Percentiles rank a stretch among this genome's conserved stretches.
Conservation (phyloP, 2,329 filamentous ascomycete genomes). For the Trichocomaceae sp. region DNA sequence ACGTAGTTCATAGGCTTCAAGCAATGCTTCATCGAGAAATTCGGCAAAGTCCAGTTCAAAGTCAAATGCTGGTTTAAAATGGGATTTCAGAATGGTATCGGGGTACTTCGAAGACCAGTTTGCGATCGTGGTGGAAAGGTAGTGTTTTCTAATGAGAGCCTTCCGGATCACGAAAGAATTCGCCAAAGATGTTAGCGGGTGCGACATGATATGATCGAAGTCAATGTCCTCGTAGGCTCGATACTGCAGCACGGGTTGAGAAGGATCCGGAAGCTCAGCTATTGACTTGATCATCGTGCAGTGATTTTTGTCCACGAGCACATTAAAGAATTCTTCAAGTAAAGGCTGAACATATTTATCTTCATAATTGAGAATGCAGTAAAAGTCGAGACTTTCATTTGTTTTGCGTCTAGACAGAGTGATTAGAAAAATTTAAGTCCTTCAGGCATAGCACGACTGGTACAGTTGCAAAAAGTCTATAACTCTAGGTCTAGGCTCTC, state of each 20-base stretch:
- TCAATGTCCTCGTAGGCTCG: conserved; percentile 80
- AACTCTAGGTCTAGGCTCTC: conserved; percentile 12
- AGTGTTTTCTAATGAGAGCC: conserved; percentile 93
- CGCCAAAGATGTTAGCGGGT: conserved; percentile 58
- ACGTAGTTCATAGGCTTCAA: conserved; percentile 81
- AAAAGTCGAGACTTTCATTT: conserved; percentile 42
- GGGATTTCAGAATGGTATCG: conserved; percentile 56
- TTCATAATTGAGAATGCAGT: conserved; percentile 75
- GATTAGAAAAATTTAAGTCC: conserved; percentile 6
- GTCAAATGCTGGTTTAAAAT: conserved; percentile 71
- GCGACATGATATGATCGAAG: conserved; percentile 64
- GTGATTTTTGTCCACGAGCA: conserved; percentile 50
- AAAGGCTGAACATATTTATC: conserved; percentile 85
- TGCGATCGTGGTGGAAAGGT: conserved; percentile 73
- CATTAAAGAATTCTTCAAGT: conserved; percentile 64
- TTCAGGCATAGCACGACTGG: conserved; percentile 1
- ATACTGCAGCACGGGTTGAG: conserved; percentile 63
- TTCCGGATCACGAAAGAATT: conserved; percentile 96
- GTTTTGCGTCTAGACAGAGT: conserved; percentile 28
- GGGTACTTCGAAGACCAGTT: conserved; percentile 85
- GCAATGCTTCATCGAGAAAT: conserved; percentile 85
- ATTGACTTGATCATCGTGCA: conserved; percentile 52
- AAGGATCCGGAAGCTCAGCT: conserved; percentile 42
- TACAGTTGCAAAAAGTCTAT: conserved; percentile 8
- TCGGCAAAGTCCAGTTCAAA: conserved; percentile 97